These are phyloP conservation scores for Fusarium succisae DNA, from an alignment of 2,329 filamentous ascomycete species.

Conservation along the genomic window DNA sequence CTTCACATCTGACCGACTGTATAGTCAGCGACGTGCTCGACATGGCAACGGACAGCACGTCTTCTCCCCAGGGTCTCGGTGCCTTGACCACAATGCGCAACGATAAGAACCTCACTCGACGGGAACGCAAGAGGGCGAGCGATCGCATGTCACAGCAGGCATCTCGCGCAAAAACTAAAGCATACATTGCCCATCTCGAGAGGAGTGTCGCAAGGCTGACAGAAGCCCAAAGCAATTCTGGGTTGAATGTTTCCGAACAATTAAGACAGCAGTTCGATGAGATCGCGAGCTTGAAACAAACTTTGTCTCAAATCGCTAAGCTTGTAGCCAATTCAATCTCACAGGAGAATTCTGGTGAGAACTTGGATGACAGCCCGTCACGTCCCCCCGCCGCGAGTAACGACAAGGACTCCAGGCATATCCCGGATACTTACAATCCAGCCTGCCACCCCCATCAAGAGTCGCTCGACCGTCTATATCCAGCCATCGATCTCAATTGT, in stretches of 20 bases:
- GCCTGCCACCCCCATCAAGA: background rate
- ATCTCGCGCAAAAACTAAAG: background rate
- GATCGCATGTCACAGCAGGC: background rate
- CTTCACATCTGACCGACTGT: background rate
- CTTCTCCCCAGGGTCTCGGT: accelerated
- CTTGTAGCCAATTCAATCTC: background rate
- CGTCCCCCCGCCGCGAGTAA: background rate
- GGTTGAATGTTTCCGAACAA: background rate
- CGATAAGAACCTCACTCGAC: accelerated
- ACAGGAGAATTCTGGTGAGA: accelerated
- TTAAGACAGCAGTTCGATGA: background rate
- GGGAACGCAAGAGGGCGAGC: background rate
- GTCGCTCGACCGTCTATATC: background rate
- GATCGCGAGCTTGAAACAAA: background rate
- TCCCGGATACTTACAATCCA: background rate
- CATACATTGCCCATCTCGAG: background rate
- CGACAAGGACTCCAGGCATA: accelerated
- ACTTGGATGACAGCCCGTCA: background rate
- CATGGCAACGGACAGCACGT: background rate
- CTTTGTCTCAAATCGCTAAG: background rate
- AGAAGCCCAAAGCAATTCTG: background rate
- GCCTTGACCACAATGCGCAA: background rate
- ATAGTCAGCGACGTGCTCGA: background rate
- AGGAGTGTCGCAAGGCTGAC: background rate
- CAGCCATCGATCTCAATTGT: background rate